phyloP scores from a whole-genome alignment of 768 basidiomycete species.

The Collybia nuda region DNA sequence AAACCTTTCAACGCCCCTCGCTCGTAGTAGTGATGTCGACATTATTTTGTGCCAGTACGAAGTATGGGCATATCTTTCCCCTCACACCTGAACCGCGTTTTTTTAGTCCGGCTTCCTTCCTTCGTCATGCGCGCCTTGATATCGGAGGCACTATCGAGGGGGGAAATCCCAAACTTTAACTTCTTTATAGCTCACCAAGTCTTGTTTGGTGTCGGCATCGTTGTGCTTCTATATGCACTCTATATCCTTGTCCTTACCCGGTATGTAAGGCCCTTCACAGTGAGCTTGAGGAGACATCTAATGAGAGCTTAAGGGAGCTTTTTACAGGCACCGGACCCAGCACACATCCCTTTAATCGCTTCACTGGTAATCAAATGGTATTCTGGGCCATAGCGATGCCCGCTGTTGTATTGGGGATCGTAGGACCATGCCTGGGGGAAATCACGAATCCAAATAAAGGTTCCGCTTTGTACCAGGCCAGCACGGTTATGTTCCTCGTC shows the following conservation, averaged over 20 bases:
- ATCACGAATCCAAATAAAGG: constrained; percentile 15
- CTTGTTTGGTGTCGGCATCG: constrained; percentile 31
- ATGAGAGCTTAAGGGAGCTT: constrained; percentile 11
- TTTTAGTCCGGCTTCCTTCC: constrained; percentile 22
- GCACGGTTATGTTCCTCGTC: constrained; percentile 22
- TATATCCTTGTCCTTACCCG: constrained; percentile 30
- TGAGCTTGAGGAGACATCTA: not conserved
- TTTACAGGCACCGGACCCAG: constrained; percentile 11
- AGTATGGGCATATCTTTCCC: not conserved
- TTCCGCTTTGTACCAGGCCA: constrained; percentile 11
- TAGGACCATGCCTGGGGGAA: constrained; percentile 18
- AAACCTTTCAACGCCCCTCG: constrained; percentile 29
- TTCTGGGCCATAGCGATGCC: constrained; percentile 26
- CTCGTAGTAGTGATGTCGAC: constrained; percentile 30
- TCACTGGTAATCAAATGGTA: constrained; percentile 26
- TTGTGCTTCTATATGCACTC: constrained; percentile 28
- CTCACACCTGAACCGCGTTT: not conserved
- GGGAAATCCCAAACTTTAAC: constrained; percentile 10
- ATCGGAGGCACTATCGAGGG: constrained; percentile 15
- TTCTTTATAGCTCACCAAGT: constrained; percentile 25
- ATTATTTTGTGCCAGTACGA: constrained; percentile 39
- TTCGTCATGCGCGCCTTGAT: constrained; percentile 25
- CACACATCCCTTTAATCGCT: constrained; percentile 12
- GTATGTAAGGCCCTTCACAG: constrained; percentile 10
- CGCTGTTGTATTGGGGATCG: constrained; percentile 33